Evolutionary conservation across 2,329 filamentous ascomycete genomes (phyloP).

Genomic region (Alternaria sp.): DNA sequence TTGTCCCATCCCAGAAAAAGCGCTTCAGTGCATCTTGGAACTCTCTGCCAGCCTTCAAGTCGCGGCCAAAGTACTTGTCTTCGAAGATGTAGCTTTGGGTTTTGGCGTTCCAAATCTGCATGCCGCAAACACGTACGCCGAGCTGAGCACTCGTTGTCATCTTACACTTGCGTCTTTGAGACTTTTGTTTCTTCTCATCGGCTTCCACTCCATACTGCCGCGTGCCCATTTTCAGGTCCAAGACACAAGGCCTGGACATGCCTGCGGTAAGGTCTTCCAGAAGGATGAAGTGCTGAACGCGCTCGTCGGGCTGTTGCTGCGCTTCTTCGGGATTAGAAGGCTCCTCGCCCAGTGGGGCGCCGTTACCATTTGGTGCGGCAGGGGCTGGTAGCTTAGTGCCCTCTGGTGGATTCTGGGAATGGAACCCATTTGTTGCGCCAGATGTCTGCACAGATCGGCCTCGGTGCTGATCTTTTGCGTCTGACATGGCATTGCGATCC

Average conservation of each 20-base stretch:
- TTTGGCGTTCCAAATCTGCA: slow-evolving; percentile 93
- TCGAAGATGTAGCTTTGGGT: slow-evolving; percentile 89
- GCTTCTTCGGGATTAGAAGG: slow-evolving; percentile 54
- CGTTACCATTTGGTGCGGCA: slow-evolving; percentile 23
- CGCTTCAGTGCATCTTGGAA: slow-evolving; percentile 87
- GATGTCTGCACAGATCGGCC: slow-evolving; percentile 5
- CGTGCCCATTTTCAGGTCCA: slow-evolving; percentile 98
- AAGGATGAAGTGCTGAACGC: slow-evolving; percentile 90
- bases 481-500: slow-evolving; percentile 26
- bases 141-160: slow-evolving; percentile 89
- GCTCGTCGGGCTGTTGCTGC: slow-evolving; percentile 57
- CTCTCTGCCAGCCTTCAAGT: slow-evolving; percentile 83
- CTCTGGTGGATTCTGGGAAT: slow-evolving; percentile 10
- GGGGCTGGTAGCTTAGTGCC: slow-evolving; percentile 45
- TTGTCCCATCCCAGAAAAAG: slow-evolving; percentile 89
- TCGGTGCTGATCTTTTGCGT: slow-evolving; percentile 7
- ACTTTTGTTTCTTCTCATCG: slow-evolving; percentile 87
- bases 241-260: slow-evolving; percentile 95
- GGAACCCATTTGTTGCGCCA: not conserved
- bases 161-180: slow-evolving; percentile 90
- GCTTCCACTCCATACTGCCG: slow-evolving; percentile 96
- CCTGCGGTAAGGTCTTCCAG: slow-evolving; percentile 94
- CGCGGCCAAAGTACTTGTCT: slow-evolving; percentile 95
- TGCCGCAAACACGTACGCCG: slow-evolving; percentile 90
- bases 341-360: slow-evolving; percentile 14